Base-by-base conservation (phyloP, 495 filamentous ascomycete species). In the Friedmanniomyces endolithicus region DNA sequence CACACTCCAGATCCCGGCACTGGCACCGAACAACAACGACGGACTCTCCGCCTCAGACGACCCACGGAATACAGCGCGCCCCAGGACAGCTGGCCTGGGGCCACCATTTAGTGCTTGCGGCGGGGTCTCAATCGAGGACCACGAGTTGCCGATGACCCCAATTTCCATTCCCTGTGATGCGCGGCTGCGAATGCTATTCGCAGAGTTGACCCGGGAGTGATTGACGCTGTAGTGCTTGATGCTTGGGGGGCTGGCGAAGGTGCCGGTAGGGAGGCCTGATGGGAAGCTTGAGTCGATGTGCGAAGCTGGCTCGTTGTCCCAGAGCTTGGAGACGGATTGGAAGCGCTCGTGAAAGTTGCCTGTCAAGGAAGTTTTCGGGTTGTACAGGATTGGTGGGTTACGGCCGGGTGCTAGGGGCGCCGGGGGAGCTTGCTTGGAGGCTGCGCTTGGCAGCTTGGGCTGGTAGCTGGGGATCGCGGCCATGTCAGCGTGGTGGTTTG, bases 181-280 rank as follows among this genome's bases (percentile, higher is more conserved):
- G 6, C 47, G 17, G 43, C 56, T 63, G 46, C 52, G 60, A 44
- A 52, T 40, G 39, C 56, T 59, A 44, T 19, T 53, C 46, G 52
- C 56, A 47, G 56, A 59, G 52, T 52, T 56, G 40, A 48, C 56
- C 23, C 60, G 56, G 20, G 60, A 63, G 31, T 63, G 60, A 9
- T 29, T 4, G 19, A 9, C 19, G 25, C 24, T 25, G 23, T 19
- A 35, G 23, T n/a, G 17, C 3, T 11, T 49, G 1, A 51, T 33
- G 3, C 55, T 45, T 8, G 55, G 19, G 1, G 59, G 49, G 2
- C 50, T 54, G 55, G 22, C 31, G 1, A 61, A 46, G 2, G 59
- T 62, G 6, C 59, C 59, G 2, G 40, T 58, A 1, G 59, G 50
- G 4, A 58, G 47, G 11, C 55, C 59, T 11, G 55, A 29, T 2